phyloP scores from a whole-genome alignment of 2,329 filamentous ascomycete genomes.

The Beauveria brongniartii region DNA sequence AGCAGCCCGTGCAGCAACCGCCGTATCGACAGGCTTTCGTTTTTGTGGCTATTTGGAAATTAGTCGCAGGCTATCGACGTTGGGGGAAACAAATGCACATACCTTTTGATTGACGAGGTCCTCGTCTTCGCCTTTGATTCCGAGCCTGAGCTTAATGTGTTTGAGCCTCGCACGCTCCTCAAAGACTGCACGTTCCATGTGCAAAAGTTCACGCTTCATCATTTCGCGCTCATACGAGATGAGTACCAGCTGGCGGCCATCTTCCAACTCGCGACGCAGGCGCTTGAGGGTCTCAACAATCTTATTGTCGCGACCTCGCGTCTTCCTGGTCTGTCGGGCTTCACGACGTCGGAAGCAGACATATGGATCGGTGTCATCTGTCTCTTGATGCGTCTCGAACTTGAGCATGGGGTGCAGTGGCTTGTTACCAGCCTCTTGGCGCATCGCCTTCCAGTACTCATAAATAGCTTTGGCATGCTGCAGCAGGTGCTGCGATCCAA shows the following conservation, averaged over 20 bases:
- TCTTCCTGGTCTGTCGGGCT: conserved; percentile 90
- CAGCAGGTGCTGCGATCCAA: conserved; percentile 41
- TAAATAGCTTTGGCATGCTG: conserved; percentile 70
- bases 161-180: conserved; percentile 76
- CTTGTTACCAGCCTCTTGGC: conserved; percentile 59
- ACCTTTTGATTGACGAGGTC: conserved; percentile 93
- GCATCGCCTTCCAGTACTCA: conserved; percentile 76
- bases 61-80: conserved; percentile 16
- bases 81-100: conserved; percentile 23
- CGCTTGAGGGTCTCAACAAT: conserved; percentile 92
- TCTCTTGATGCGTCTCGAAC: conserved; percentile 90
- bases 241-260: conserved; percentile 71
- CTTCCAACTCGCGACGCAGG: conserved; percentile 82
- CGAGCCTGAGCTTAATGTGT: conserved; percentile 78
- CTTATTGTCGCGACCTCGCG: conserved; percentile 84
- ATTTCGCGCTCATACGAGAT: conserved; percentile 74
- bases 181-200: conserved; percentile 69
- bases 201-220: conserved; percentile 68
- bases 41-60: conserved; percentile 55
- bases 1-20: conserved; percentile 53
- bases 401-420: conserved; percentile 73
- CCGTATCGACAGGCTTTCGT: conserved; percentile 54
- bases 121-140: conserved; percentile 88
- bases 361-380: conserved; percentile 92
- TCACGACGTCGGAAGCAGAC: conserved; percentile 96